Conservation (phyloP, 2,329 filamentous ascomycete genomes). For the Fusarium cicatricum region DNA sequence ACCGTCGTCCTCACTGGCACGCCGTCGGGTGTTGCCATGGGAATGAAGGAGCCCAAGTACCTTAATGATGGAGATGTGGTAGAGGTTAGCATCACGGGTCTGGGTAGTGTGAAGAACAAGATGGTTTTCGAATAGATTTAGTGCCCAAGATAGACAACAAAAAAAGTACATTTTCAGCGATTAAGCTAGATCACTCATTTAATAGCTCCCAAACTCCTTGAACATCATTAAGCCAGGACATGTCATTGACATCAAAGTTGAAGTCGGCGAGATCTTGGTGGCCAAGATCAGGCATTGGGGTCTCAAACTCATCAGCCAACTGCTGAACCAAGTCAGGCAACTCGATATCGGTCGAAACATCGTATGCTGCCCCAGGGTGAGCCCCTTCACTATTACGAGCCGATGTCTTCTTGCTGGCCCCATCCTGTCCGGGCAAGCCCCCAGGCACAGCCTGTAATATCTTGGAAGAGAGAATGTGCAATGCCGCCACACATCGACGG, state of each 20-base stretch:
- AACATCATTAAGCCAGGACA: conserved; percentile 48
- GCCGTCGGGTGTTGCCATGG: conserved; percentile 57
- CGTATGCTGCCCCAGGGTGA: not conserved
- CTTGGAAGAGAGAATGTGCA: conserved; percentile 48
- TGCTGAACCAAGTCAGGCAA: conserved; percentile 26
- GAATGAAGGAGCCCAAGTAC: conserved; percentile 53
- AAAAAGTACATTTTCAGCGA: not conserved
- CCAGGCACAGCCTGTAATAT: conserved; percentile 38
- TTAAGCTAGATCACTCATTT: conserved; percentile 21
- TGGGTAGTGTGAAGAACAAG: conserved; percentile 48
- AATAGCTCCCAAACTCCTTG: conserved; percentile 45
- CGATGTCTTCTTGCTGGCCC: not conserved
- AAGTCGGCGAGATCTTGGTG: conserved; percentile 41
- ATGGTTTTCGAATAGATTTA: conserved; percentile 47
- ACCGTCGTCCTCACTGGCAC: conserved; percentile 61
- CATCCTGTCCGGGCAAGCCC: not conserved
- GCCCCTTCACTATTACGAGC: not conserved
- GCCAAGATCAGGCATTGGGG: conserved; percentile 31
- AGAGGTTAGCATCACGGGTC: conserved; percentile 51
- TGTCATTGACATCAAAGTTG: conserved; percentile 44
- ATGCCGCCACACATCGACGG: conserved; percentile 44
- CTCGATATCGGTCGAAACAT: conserved; percentile 2
- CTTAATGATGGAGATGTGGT: conserved; percentile 54
- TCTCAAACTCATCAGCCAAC: conserved; percentile 34
- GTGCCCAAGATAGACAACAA: conserved; percentile 2